Evolutionary conservation across 2,329 filamentous ascomycete species (phyloP), one percentile per base, ranked within the genome.

Genomic region (Diaporthe ampelina): DNA sequence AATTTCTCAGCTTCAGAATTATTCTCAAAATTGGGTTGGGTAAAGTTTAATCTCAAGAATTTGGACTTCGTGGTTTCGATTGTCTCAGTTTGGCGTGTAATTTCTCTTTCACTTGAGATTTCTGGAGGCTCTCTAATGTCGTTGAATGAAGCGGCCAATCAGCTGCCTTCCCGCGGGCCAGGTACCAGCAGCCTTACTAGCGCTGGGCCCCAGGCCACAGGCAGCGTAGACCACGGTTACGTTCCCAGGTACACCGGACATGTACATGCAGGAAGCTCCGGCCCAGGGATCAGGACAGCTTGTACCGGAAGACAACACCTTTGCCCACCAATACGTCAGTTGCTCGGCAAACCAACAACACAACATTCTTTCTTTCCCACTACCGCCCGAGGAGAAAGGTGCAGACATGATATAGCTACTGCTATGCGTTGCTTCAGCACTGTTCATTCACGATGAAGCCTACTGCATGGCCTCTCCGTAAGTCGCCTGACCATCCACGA

Each of bases 381-480:
- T 29, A 40, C 32, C n/a, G 24, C 13, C 17, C 8, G n/a, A 65
- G 45, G n/a, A 58, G 24, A 24, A 35, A 29, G 32, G 37, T 56
- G 72, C 29, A 58, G 74, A 69, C 48, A 76, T 76, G 72, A 69
- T 59, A 40, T 76, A 76, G 68, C 56, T 59, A 65, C 68, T 74
- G 74, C 72, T 76, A 76, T 75, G 74, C 72, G 59, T 70, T 74
- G 40, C 65, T 65, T 50, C 71, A 52, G 48, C 68, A 45, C 45
- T 29, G 68, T 32, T 57, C 37, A 70, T 43, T 52, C 54, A 76
- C 69, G 48, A 76, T 76, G 74, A 76, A 73, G 72, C 74, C 68
- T 61, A 24, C 45, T 43, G 70, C 50, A 57, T 76, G 74, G 74
- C 73, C 74, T 76, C 81, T 85, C 79, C 82, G 86, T 88, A 83